A percentile compares a stretch with the other conserved stretches of the same genome.
Evolutionary conservation across 139 green algal genomes (phyloP).

Genomic region (Micractinium conductrix): DNA sequence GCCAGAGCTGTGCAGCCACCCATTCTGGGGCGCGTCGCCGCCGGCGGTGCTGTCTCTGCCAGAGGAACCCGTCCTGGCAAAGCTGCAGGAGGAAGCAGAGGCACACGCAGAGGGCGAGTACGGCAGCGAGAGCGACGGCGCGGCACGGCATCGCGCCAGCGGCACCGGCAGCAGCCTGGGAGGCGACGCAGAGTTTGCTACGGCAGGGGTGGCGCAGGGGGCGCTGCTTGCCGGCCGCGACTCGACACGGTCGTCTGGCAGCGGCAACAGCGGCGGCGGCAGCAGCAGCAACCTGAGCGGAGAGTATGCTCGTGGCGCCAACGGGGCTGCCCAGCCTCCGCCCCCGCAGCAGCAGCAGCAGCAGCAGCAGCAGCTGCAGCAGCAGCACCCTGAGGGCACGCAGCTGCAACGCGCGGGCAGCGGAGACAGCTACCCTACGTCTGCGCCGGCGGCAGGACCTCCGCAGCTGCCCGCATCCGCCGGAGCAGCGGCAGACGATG

Average conservation of each 20-base stretch:
- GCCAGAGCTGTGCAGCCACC: conserved; percentile 67
- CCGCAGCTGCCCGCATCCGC: neutral
- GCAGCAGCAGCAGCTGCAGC: conserved; percentile 11
- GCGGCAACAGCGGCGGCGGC: conserved; percentile 5
- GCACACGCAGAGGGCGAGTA: neutral
- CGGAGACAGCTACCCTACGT: neutral
- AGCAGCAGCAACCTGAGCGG: neutral
- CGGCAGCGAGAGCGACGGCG: neutral
- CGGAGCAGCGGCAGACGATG: neutral
- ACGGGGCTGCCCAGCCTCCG: neutral
- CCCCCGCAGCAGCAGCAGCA: conserved; percentile 17
- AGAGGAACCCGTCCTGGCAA: conserved; percentile 73
- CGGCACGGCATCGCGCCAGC: neutral
- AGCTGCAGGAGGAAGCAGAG: conserved; percentile 58
- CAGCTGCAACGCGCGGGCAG: neutral
- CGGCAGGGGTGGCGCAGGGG: neutral
- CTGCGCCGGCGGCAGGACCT: neutral
- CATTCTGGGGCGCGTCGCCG: conserved; percentile 73
- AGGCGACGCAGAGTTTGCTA: conserved; percentile 1
- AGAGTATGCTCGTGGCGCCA: conserved; percentile 1
- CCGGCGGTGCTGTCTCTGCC: conserved; percentile 61
- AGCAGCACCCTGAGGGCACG: neutral
- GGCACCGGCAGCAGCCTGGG: conserved; percentile 29
- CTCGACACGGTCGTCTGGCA: neutral
- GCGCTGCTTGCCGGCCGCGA: neutral